These are phyloP conservation scores for Ehretia macrophylla DNA, from an alignment of 257 asterid species.

Conservation along the genomic window DNA sequence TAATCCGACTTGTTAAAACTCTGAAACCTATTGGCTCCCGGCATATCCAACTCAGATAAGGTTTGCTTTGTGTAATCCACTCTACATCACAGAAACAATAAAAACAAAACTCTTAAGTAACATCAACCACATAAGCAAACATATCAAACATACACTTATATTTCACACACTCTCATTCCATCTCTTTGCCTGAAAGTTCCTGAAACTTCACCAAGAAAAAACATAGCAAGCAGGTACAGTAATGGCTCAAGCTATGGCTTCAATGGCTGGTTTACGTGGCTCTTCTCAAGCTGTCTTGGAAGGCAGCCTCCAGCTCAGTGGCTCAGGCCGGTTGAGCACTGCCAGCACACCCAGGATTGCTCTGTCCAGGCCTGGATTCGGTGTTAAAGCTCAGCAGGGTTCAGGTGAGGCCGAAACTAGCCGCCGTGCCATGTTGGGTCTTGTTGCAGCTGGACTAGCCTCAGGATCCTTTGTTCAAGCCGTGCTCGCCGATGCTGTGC, in stretches of 20 bases:
- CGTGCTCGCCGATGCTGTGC: conserved; percentile 73
- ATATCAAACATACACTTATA: conserved; percentile 4
- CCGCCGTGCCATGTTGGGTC: conserved; percentile 81
- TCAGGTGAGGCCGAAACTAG: conserved; percentile 53
- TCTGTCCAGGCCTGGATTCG: conserved; percentile 40
- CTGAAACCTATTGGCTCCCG: conserved; percentile 29
- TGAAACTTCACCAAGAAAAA: background rate
- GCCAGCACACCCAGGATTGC: conserved; percentile 36
- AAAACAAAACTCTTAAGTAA: conserved; percentile 1
- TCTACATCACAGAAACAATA: conserved; percentile 30
- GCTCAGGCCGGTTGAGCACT: conserved; percentile 44
- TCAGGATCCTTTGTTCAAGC: conserved; percentile 71
- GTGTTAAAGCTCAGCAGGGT: conserved; percentile 60
- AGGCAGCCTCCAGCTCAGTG: conserved; percentile 67
- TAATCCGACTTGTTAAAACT: conserved; percentile 28
- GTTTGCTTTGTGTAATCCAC: conserved; percentile 13
- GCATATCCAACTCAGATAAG: conserved; percentile 48
- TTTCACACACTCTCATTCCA: background rate
- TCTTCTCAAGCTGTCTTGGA: conserved; percentile 77
- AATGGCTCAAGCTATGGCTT: conserved; percentile 75
- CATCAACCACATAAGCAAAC: background rate
- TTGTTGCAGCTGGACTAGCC: conserved; percentile 71
- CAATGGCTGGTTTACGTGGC: conserved; percentile 73
- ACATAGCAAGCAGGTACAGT: no score
- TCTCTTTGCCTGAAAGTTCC: conserved; percentile 2